A percentile compares a stretch with the other conserved stretches of the same genome.
phyloP scores from a whole-genome alignment of 2,329 filamentous ascomycete genomes.

The Botrytis pseudocinerea region DNA sequence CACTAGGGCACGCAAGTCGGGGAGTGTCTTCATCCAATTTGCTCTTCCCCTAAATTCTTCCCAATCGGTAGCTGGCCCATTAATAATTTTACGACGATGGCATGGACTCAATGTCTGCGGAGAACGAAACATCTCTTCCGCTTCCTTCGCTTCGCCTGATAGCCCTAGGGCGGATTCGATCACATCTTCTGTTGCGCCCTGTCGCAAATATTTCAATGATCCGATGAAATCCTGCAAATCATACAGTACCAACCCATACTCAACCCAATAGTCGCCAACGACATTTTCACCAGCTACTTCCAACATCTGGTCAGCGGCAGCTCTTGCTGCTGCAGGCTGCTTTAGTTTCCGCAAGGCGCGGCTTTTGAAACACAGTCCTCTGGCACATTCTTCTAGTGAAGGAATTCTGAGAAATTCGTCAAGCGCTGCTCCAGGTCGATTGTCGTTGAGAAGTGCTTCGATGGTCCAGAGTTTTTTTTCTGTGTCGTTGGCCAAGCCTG shows the following conservation, averaged over 20 bases:
- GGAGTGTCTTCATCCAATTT: constrained; percentile 20
- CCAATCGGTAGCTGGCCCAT: constrained; percentile 4
- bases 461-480: constrained; percentile 15
- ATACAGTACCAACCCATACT: constrained; percentile 9
- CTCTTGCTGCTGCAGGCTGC: constrained; percentile 10
- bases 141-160: background rate
- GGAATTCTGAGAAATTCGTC: constrained; percentile 3
- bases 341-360: constrained; percentile 11
- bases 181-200: constrained; percentile 4
- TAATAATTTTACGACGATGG: constrained; percentile 4
- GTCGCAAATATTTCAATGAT: constrained; percentile 11
- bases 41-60: constrained; percentile 15
- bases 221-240: constrained; percentile 1
- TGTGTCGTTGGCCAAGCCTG: background rate
- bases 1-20: background rate
- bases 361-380: constrained; percentile 3
- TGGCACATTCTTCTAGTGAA: background rate
- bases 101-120: constrained; percentile 5
- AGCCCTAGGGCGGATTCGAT: constrained; percentile 10
- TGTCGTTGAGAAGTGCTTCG: constrained; percentile 12
- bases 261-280: constrained; percentile 6
- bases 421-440: constrained; percentile 15
- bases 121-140: constrained; percentile 8
- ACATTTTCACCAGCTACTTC: background rate
- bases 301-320: constrained; percentile 10